phyloP scores from a whole-genome alignment of 306 rosid genomes.

The Quercus robur region DNA sequence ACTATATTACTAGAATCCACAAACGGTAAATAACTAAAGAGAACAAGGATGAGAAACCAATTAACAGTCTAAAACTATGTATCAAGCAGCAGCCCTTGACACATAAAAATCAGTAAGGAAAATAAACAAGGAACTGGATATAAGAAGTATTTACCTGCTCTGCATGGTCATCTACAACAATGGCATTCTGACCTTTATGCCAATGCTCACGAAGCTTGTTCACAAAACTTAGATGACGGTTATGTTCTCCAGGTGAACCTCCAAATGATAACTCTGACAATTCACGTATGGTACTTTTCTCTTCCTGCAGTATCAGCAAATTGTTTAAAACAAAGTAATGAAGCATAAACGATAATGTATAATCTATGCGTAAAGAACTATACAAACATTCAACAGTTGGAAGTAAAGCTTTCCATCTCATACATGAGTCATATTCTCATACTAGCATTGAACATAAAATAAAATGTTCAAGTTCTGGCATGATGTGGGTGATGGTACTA shows the following conservation, averaged over 20 bases:
- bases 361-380: not conserved
- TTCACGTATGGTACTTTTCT: conserved; percentile 19
- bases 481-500: no score
- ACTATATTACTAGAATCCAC: not conserved
- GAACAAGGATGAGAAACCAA: not conserved
- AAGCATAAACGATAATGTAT: not conserved
- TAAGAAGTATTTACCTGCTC: conserved; percentile 27
- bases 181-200: conserved; percentile 36
- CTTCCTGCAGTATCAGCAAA: conserved; percentile 23
- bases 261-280: conserved; percentile 22
- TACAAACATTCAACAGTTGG: not conserved
- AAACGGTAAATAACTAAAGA: not conserved
- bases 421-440: not conserved
- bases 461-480: not conserved
- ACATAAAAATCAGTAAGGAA: not conserved
- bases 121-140: conserved; percentile 5
- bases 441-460: not conserved
- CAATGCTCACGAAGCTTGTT: conserved; percentile 37
- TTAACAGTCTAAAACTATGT: not conserved
- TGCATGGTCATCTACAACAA: conserved; percentile 29
- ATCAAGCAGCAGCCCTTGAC: not conserved
- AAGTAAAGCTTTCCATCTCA: not conserved
- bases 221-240: conserved; percentile 34
- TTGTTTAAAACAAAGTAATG: not conserved
- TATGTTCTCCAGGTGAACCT: conserved; percentile 21